Evolutionary conservation across 768 basidiomycete genomes (phyloP).

Genomic region (Holtermannia corniformis): DNA sequence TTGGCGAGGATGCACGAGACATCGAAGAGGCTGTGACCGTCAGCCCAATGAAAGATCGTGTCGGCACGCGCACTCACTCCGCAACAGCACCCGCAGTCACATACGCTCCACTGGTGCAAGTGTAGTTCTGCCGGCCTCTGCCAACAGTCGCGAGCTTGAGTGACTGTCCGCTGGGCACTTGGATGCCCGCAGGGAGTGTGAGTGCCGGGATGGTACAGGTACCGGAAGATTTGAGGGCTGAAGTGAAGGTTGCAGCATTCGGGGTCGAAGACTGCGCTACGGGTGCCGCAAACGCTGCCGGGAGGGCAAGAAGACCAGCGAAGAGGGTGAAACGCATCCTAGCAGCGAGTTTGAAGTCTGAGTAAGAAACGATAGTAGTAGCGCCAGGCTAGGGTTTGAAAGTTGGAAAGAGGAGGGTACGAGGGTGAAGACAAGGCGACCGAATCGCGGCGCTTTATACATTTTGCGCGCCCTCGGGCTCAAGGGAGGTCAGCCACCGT

Average conservation of each 20-base stretch:
- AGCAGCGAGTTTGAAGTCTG: too few species aligned
- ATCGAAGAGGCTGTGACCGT: slow-evolving; percentile 53
- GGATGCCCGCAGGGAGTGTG: slow-evolving; percentile 1
- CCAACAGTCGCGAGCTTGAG: slow-evolving; percentile 19
- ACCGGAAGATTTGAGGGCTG: too few species aligned
- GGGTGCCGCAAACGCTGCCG: background rate
- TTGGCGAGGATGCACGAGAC: slow-evolving; percentile 46
- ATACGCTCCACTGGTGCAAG: slow-evolving; percentile 30
- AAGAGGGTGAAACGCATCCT: background rate
- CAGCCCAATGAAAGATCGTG: slow-evolving; percentile 9
- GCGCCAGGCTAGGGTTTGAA: background rate
- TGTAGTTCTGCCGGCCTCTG: slow-evolving; percentile 42
- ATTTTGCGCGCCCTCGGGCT: too few species aligned
- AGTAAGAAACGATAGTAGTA: too few species aligned
- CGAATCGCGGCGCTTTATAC: background rate
- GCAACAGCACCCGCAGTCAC: slow-evolving; percentile 28
- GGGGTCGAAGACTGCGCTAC: too few species aligned
- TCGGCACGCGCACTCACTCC: slow-evolving; percentile 12
- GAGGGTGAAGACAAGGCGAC: background rate
- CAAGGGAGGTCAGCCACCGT: too few species aligned
- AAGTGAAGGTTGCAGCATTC: too few species aligned
- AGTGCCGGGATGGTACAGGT: slow-evolving; percentile 10
- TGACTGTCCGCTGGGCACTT: slow-evolving; percentile 18
- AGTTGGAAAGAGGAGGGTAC: background rate
- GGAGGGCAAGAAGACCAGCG: background rate